Conservation (phyloP, 805 yeast genomes). For the Candida ortonii region DNA sequence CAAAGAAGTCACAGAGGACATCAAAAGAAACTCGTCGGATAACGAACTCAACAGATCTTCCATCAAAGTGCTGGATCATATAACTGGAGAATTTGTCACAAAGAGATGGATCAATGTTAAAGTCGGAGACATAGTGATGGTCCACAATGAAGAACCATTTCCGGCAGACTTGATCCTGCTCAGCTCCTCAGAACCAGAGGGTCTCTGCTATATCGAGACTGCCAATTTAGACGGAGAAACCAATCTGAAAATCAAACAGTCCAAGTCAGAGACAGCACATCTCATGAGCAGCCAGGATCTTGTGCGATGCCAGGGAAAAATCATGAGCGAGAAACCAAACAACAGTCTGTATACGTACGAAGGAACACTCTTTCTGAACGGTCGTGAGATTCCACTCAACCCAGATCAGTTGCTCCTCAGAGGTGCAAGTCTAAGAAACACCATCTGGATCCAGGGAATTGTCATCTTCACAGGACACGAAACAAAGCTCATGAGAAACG, state of each 20-base stretch:
- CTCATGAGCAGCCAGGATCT: constrained; percentile 65
- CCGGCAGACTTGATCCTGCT: constrained; percentile 90
- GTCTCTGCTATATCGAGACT: constrained; percentile 94
- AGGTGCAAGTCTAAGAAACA: constrained; percentile 94
- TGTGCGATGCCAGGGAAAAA: constrained; percentile 50
- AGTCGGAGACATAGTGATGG: constrained; percentile 89
- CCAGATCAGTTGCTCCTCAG: constrained; percentile 92
- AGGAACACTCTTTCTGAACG: constrained; percentile 69
- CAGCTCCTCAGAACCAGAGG: constrained; percentile 96
- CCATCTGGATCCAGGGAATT: constrained; percentile 92
- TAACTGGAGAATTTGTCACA: constrained; percentile 56
- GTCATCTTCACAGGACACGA: constrained; percentile 98
- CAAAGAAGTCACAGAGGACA: constrained; percentile 87
- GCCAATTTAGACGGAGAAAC: constrained; percentile 98
- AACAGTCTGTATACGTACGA: constrained; percentile 92
- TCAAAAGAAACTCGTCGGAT: constrained; percentile 85
- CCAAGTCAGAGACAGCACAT: constrained; percentile 71
- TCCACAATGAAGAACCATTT: constrained; percentile 81
- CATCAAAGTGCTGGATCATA: constrained; percentile 59
- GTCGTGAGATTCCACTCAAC: constrained; percentile 61
- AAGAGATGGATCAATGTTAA: constrained; percentile 82
- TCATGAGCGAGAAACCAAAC: constrained; percentile 89
- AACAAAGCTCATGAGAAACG: constrained; percentile 96
- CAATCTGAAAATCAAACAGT: constrained; percentile 90
- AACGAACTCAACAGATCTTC: constrained; percentile 76